Evolutionary conservation across 2,329 filamentous ascomycete species (phyloP).

Genomic region (Diaporthe sp.): DNA sequence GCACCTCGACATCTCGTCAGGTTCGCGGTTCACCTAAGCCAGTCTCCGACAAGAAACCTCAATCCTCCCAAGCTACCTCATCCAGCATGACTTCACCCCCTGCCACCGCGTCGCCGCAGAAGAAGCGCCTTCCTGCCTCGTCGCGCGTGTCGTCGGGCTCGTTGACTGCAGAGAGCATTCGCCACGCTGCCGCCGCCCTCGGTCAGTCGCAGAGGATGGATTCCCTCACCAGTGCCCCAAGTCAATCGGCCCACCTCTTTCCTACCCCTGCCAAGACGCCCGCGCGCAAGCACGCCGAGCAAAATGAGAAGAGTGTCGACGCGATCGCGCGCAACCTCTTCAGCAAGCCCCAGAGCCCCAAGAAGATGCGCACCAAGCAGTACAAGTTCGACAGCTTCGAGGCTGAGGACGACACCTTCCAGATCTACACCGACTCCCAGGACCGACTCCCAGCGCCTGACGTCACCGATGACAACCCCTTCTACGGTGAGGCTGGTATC

Average conservation of each 20-base stretch:
- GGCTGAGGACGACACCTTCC: constrained; percentile 62
- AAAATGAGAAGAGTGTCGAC: constrained; percentile 61
- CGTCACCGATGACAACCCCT: constrained; percentile 76
- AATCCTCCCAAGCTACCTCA: constrained; percentile 38
- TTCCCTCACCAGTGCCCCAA: constrained; percentile 41
- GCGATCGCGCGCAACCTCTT: constrained; percentile 72
- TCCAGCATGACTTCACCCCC: constrained; percentile 42
- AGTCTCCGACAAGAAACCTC: constrained; percentile 35
- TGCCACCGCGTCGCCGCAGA: constrained; percentile 57
- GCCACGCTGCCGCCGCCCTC: constrained; percentile 55
- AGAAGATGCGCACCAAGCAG: constrained; percentile 67
- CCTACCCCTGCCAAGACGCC: constrained; percentile 85
- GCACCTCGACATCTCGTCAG: constrained; percentile 39
- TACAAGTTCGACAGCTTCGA: constrained; percentile 70
- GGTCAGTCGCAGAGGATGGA: constrained; percentile 45
- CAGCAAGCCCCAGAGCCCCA: constrained; percentile 60
- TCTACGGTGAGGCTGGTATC: constrained; percentile 62
- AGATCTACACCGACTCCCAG: constrained; percentile 83
- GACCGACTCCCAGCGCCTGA: constrained; percentile 80
- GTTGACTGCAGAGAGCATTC: constrained; percentile 55
- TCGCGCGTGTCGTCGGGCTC: constrained; percentile 58
- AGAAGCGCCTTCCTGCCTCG: constrained; percentile 60
- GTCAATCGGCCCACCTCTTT: constrained; percentile 59
- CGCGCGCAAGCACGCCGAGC: constrained; percentile 66
- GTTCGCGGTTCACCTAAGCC: constrained; percentile 43